Base-by-base conservation (phyloP, 768 basidiomycete genomes). In the Amanita inopinata region DNA sequence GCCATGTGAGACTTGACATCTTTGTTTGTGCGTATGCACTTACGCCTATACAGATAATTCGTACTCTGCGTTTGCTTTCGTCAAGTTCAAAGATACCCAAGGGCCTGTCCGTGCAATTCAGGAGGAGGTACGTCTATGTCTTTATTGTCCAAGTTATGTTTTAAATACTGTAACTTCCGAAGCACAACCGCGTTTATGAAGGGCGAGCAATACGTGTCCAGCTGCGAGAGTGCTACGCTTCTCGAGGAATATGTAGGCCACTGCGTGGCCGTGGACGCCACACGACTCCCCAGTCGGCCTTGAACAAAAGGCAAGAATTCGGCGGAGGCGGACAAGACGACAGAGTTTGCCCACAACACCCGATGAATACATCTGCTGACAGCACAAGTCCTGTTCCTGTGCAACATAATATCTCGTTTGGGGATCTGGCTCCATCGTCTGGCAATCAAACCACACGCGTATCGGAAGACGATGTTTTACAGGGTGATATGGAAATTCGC, bases 161-260 rank as follows among this genome's bases (percentile, higher is more conserved):
- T 18, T 19, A 15, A 33, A 33, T 45, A 4, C 30, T 41, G 12
- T 35, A 40, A n/a, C 18, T 30, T 15, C 34, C 34, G n/a, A 32
- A 88, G 85, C 78, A 87, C 50, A 80, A 84, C 54, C 76, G 74
- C 32, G 56, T 78, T 10, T 69, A 81, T 44, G 74, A 78, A 40
- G 84, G 83, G 19, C 78, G 82, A 33, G 66, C 76, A 3, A 78
- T 89, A 56, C 76, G 84, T 14, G 83, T 89, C 25, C 82, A 86
- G 50, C 61, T 87, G 27, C 72, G 83, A 32, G 83, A 85, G 49
- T 73, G 72, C 53, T 76, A 82, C 48, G 74, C 76, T 23, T 61
- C 64, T n/a, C 72, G 72, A 34, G 66, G 67, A 14, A 59, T 59
- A 20, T 76, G 70, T 70, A 69, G 64, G 50, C 63, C 53, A 48